Evolutionary conservation across 192 early-diverging fungal species (phyloP), one percentile per base, ranked within the genome.

Genomic region (Coemansia sp.): DNA sequence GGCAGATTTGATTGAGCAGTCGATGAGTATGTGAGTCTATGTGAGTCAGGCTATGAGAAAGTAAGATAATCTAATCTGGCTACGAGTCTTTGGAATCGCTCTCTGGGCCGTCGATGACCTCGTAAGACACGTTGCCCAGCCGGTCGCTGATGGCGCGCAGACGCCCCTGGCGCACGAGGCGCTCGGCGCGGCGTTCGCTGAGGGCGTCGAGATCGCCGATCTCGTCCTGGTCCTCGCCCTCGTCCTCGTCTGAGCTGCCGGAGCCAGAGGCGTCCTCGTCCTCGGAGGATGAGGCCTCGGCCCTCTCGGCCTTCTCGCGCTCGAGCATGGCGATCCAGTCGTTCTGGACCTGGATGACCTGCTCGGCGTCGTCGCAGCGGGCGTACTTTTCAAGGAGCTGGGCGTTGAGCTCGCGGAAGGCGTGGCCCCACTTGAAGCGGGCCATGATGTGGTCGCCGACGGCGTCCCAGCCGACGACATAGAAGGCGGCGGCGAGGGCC

Each of bases 381-480:
- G 82, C 74, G 65, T 98, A 98, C 45, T 71, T 81, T 43, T 83
- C 67, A 25, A 98, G 70, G 27, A 98, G 73, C 67, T 78, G 87
- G 83, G 80, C 84, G 69, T 99, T 99, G 8, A 99, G 84, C 51
- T 93, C 87, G 40, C 84, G 83, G 65, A 99, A 99, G 0, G 87
- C 89, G 67, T 94, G 91, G 16, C 97, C 97, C 94, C 95, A 98
- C 52, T 88, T 95, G 84, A 99, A 99, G 57, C 89, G 89, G 48
- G 75, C 74, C 58, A 99, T 81, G 30, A 98, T 62, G 12, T 81
- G 77, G 63, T 94, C 88, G 18, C 92, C 89, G 23, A 83, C 66
- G 51, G 83, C 85, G 30, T 88, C 73, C 63, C 89, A 77, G 60
- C 91, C 95, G 18, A 87, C 86, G 31, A 99, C 93, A 62, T 88